Conservation (phyloP, 352 stramenopile species). For the Pythium guiyangense region DNA sequence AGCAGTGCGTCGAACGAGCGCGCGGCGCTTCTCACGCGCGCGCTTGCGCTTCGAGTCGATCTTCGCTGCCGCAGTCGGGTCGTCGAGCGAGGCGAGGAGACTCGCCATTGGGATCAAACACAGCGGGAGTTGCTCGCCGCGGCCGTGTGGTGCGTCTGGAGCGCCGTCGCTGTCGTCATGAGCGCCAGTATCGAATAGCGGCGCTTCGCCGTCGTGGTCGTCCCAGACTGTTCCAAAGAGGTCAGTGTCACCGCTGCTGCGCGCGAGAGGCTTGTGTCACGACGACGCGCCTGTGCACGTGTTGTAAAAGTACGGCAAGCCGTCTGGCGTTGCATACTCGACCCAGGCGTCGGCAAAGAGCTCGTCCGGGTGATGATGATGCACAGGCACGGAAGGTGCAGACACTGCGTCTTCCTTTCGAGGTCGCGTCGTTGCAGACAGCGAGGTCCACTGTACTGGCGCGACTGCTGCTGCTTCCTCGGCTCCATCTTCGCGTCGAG, state of each 20-base stretch:
- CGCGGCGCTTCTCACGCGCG: constrained; percentile 23
- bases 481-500: background rate
- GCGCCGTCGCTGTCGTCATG: background rate
- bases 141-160: background rate
- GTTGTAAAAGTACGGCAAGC: constrained; percentile 72
- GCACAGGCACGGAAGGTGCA: background rate
- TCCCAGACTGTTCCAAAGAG: constrained; percentile 9
- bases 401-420: constrained; percentile 1
- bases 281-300: constrained; percentile 38
- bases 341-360: constrained; percentile 26
- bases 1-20: background rate
- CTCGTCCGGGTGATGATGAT: constrained; percentile 3
- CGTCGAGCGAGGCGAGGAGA: constrained; percentile 53
- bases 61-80: constrained; percentile 53
- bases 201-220: background rate
- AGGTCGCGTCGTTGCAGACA: background rate
- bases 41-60: constrained; percentile 36
- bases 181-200: no score
- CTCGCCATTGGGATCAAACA: constrained; percentile 73
- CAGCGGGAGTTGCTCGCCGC: constrained; percentile 38
- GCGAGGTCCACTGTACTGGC: background rate
- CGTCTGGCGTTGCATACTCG: constrained; percentile 43
- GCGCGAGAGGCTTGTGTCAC: constrained; percentile 33
- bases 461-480: background rate
- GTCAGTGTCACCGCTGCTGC: background rate